A percentile compares a stretch with the other conserved stretches of the same genome.
Conservation (phyloP, 768 basidiomycete genomes). For the Boletellus emodensis region DNA sequence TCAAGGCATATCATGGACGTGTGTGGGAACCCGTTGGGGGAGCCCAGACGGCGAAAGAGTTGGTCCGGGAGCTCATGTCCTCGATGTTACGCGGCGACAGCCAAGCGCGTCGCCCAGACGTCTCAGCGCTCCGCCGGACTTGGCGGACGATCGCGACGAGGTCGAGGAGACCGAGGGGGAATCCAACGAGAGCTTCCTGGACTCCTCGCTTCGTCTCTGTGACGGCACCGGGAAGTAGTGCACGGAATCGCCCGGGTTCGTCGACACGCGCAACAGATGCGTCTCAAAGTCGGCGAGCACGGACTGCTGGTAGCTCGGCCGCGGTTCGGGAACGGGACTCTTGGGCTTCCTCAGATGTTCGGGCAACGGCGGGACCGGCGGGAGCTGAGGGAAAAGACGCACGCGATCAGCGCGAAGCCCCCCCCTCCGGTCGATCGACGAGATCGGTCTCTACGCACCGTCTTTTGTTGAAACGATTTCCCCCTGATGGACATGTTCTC, state of each 20-base stretch:
- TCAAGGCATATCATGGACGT: not conserved
- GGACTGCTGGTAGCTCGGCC: constrained; percentile 29
- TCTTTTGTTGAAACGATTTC: constrained; percentile 7
- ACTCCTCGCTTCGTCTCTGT: constrained; percentile 30
- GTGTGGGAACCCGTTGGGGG: constrained; percentile 3
- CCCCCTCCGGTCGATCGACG: not conserved
- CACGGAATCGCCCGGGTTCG: constrained; percentile 28
- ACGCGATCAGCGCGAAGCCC: constrained; percentile 3
- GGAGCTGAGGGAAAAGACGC: constrained; percentile 13
- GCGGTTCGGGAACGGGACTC: constrained; percentile 7
- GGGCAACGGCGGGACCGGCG: constrained; percentile 27
- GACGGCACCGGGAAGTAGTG: constrained; percentile 34
- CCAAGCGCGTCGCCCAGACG: constrained; percentile 17
- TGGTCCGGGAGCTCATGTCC: constrained; percentile 7
- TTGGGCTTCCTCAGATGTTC: constrained; percentile 20
- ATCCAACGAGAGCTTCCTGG: constrained; percentile 24
- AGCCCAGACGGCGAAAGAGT: no score
- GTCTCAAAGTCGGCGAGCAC: constrained; percentile 31
- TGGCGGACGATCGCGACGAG: constrained; percentile 19
- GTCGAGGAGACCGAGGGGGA: constrained; percentile 28
- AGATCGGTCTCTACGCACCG: constrained; percentile 15
- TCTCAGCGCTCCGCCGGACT: constrained; percentile 19
- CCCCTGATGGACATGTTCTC: constrained; percentile 32
- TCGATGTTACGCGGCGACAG: constrained; percentile 23
- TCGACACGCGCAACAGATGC: constrained; percentile 23